Base-by-base conservation (phyloP, 2,329 filamentous ascomycete genomes). In the Fusarium udum region DNA sequence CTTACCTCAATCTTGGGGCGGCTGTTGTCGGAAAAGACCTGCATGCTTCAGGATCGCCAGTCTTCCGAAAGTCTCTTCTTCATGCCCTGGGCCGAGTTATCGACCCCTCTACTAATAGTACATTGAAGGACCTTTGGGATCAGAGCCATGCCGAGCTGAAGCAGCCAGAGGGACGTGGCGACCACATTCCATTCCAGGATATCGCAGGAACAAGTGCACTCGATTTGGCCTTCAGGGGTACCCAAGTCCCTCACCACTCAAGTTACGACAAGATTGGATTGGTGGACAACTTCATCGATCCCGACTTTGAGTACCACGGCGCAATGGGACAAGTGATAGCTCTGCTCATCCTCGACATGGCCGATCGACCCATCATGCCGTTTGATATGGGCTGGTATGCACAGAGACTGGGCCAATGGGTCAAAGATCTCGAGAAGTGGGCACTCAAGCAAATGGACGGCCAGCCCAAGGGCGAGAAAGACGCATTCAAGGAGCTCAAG, bases 211-310 rank as follows among this genome's bases (percentile, higher is more conserved):
- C 91, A 13, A 95, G 94, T 49, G 95, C 93, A 16, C 86, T 99
- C 63, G 95, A 98, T 80, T 89, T 99, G 73, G 88, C 90, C 34
- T 98, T 99, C 79, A 78, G 85, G 42, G 93, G 92, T 49, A 85
- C 88, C 13, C 82, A 85, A 16, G 92, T 88, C 77, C 94, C 95
- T 1, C 90, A 92, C 58, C 92, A 95, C 81, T 95, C 92, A 68
- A 96, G 93, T 82, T 97, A 97, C 82, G 95, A 98, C 79, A 97
- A 91, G 61, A 95, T 93, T 76, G 92, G 95, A 49, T 95, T 94
- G 91, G 94, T 98, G 88, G 86, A 91, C 32, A 88, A 87, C 42
- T 90, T 93, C 67, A 92, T 93, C 28, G 96, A 99, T 80, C 94
- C 94, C 0, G 91, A 89, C 3, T 97, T 97, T 78, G 82, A 87